Percentiles rank a stretch among this genome's conserved stretches.
These are phyloP conservation scores for Hypocreales sp. DNA, from an alignment of 2,329 filamentous ascomycete species.

Conservation along the genomic window DNA sequence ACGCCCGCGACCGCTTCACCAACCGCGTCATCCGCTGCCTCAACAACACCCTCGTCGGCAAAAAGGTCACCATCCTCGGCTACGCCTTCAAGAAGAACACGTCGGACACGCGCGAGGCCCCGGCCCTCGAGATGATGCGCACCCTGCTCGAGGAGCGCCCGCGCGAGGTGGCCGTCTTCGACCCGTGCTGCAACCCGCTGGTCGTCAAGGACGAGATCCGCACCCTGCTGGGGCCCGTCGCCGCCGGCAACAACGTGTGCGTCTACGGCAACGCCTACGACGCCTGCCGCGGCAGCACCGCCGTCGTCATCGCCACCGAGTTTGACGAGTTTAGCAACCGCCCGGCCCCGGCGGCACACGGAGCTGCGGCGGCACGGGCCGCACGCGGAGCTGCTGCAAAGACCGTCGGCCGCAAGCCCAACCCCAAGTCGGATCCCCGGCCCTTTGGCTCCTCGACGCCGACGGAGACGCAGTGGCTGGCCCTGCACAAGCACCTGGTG, in stretches of 20 bases:
- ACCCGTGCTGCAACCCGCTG: conserved; percentile 43
- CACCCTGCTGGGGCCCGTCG: conserved; percentile 21
- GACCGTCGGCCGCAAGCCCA: conserved; percentile 17
- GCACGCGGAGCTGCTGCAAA: conserved; percentile 12
- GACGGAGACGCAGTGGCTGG: conserved; percentile 28
- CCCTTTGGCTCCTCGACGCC: conserved; percentile 23
- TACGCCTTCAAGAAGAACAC: conserved; percentile 74
- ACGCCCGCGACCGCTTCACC: conserved; percentile 54
- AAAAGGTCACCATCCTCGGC: conserved; percentile 59
- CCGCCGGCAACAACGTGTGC: conserved; percentile 25
- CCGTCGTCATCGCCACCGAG: conserved; percentile 38
- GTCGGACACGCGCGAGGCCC: conserved; percentile 56
- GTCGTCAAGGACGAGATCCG: conserved; percentile 35
- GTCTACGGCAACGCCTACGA: conserved; percentile 33
- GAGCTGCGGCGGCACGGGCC: conserved; percentile 12
- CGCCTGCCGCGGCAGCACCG: conserved; percentile 31
- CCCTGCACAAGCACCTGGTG: conserved; percentile 31
- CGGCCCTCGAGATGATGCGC: conserved; percentile 52
- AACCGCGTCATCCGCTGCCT: conserved; percentile 49
- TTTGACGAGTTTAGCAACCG: conserved; percentile 38
- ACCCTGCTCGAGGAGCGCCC: conserved; percentile 49
- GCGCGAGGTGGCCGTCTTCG: conserved; percentile 50
- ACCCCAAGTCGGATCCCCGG: conserved; percentile 27
- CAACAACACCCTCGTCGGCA: conserved; percentile 51
- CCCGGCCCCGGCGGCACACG: conserved; percentile 15